Evolutionary conservation across 306 rosid species (phyloP).

Genomic region (Medicago arabica): DNA sequence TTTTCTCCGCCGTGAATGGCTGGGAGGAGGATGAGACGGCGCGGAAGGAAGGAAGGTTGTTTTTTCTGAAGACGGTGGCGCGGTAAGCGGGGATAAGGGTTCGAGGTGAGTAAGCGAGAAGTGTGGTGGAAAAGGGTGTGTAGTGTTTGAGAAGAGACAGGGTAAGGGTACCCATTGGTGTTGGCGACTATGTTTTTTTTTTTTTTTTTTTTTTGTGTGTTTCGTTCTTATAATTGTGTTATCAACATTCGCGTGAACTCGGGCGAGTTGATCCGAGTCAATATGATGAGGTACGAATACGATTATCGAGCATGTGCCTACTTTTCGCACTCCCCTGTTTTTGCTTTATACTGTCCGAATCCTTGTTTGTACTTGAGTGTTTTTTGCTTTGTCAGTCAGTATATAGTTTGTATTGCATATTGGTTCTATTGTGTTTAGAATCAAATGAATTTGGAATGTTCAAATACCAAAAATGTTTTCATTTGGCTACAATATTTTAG

Average conservation of each 20-base stretch:
- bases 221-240: slow-evolving; percentile 32
- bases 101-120: slow-evolving; percentile 43
- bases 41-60: slow-evolving; percentile 40
- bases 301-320: background rate
- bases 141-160: slow-evolving; percentile 60
- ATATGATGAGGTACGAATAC: background rate
- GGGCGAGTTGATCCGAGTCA: slow-evolving; percentile 5
- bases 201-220: background rate
- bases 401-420: no score
- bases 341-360: background rate
- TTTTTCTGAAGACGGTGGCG: slow-evolving; percentile 40
- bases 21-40: slow-evolving; percentile 56
- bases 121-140: slow-evolving; percentile 56
- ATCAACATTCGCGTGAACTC: slow-evolving; percentile 42
- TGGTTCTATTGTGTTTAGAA: no score
- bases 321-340: background rate
- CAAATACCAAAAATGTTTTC: no score
- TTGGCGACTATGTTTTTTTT: background rate
- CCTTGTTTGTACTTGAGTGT: no score
- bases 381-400: no score
- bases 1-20: slow-evolving; percentile 43
- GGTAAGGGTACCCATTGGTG: slow-evolving; percentile 56
- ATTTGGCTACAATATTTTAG: no score
- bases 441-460: no score
- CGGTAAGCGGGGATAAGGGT: slow-evolving; percentile 39